Base-by-base conservation (phyloP, 169 alveolate species). In the Plasmodium cynomolgi region DNA sequence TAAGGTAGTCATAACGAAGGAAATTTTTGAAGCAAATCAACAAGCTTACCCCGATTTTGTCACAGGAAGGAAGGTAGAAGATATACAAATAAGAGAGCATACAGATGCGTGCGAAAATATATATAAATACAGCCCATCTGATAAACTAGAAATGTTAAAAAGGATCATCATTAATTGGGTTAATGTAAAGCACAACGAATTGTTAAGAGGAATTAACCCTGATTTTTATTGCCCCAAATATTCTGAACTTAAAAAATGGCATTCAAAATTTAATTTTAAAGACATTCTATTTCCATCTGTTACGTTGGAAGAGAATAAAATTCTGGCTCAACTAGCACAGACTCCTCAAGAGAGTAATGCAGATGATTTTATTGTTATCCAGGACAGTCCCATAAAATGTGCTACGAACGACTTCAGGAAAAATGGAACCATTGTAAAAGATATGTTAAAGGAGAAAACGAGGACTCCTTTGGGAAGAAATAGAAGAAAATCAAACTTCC, bases 271-370 rank as follows among this genome's bases (percentile, higher is more conserved):
- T 82, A 72, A 91, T 81, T 91, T 81, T 73, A 39, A 91, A 2
- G 85, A 91, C 15, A 82, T 91, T 37, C 26, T 81, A 34, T 91
- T 91, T 29, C 95, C 95, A 44, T 41, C 81, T 26, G 95, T 91
- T 54, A 81, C 71, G 20, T n/a, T 91, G 26, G 92, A 81, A 71
- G 91, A 91, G 39, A 82, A 91, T 50, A 91, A 81, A 91, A 74
- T 91, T n/a, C 29, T 73, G 13, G 85, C 95, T 31, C 92, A 82
- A 71, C 37, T 91, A 72, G 77, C 92, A 20, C 84, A 54, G 29
- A 91, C 95, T 31, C 95, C 95, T 23, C 92, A 81, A 58, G 95
- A 91, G 84, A 91, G 95, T 56, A 91, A 91, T 82, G 92, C 95
- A 33, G 95, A 91, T 82, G 95, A 91, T 81, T 91, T 91, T 73